phyloP scores from a whole-genome alignment of 495 filamentous ascomycete species.

The Xylaria palmicola region DNA sequence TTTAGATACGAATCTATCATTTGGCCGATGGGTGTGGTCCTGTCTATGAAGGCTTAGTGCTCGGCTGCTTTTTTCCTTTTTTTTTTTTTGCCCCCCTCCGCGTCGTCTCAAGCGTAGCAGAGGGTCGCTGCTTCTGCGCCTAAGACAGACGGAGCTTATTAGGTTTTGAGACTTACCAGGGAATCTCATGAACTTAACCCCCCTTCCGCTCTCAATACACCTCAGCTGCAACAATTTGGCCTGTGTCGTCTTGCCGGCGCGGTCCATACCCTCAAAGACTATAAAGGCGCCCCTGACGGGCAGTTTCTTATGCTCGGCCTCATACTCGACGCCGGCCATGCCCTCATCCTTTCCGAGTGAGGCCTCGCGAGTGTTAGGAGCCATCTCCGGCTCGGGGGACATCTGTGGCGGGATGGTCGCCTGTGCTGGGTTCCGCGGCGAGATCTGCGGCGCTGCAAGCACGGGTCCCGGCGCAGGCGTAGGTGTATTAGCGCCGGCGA shows the following conservation, averaged over 20 bases:
- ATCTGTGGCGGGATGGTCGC: slow-evolving; percentile 21
- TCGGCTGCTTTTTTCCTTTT: too few relatives aligned
- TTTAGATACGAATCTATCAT: slow-evolving; percentile 88
- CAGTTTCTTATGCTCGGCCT: slow-evolving; percentile 16
- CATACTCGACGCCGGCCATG: slow-evolving; percentile 25
- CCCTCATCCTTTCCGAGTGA: neutral
- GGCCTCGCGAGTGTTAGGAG: neutral
- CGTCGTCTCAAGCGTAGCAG: too few relatives aligned
- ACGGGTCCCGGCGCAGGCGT: slow-evolving; percentile 14
- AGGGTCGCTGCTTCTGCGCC: too few relatives aligned
- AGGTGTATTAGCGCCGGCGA: neutral
- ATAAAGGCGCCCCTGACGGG: slow-evolving; percentile 70
- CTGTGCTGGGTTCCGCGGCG: slow-evolving; percentile 20
- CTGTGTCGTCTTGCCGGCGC: slow-evolving; percentile 94
- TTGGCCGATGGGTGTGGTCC: slow-evolving; percentile 83
- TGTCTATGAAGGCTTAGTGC: slow-evolving; percentile 52
- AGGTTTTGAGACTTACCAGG: slow-evolving; percentile 61
- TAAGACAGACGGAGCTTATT: neutral
- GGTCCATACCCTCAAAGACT: slow-evolving; percentile 90
- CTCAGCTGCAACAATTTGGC: slow-evolving; percentile 66
- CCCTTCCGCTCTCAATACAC: slow-evolving; percentile 59
- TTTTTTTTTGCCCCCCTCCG: too few relatives aligned
- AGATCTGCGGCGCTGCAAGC: slow-evolving; percentile 23
- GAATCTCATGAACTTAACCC: slow-evolving; percentile 77
- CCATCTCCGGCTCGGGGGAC: slow-evolving; percentile 2